Evolutionary conservation across 257 asterid genomes (phyloP).

Genomic region (Nicotiana paniculata): DNA sequence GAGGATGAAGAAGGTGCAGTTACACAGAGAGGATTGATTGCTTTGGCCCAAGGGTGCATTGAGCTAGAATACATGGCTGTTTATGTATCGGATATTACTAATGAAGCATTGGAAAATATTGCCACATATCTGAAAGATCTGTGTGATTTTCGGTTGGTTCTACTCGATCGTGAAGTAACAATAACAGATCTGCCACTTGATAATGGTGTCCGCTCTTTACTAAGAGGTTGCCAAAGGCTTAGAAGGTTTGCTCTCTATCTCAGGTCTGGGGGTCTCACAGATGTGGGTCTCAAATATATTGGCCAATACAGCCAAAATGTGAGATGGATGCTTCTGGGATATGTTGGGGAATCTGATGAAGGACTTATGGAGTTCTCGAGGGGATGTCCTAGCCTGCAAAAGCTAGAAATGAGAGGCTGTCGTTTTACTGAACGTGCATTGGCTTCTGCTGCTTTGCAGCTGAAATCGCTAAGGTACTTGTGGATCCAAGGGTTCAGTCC

Average conservation of each 20-base stretch:
- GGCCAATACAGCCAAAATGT: slow-evolving; percentile 64
- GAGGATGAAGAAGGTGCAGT: slow-evolving; percentile 60
- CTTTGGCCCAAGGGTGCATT: slow-evolving; percentile 45
- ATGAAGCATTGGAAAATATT: slow-evolving; percentile 50
- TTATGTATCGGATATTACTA: slow-evolving; percentile 52
- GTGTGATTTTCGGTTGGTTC: slow-evolving; percentile 65
- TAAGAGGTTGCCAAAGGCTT: slow-evolving; percentile 58
- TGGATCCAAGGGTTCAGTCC: slow-evolving; percentile 84
- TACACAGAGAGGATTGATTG: slow-evolving; percentile 49
- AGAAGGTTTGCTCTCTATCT: slow-evolving; percentile 75
- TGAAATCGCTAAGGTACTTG: slow-evolving; percentile 52
- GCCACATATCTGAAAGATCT: slow-evolving; percentile 56
- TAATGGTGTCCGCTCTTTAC: slow-evolving; percentile 63
- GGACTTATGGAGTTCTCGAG: slow-evolving; percentile 71
- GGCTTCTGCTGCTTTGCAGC: slow-evolving; percentile 47
- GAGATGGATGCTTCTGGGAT: slow-evolving; percentile 92
- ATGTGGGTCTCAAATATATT: slow-evolving; percentile 60
- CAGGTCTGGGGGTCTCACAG: slow-evolving; percentile 69
- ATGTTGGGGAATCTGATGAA: slow-evolving; percentile 63
- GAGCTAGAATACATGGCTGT: slow-evolving; percentile 54
- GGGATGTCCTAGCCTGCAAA: slow-evolving; percentile 77
- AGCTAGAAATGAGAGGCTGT: slow-evolving; percentile 81
- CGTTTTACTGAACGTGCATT: slow-evolving; percentile 70
- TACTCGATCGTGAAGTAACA: slow-evolving; percentile 56
- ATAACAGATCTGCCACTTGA: slow-evolving; percentile 77